Conservation (phyloP, 345 rosid species). For the Leavenworthia alabamica region DNA sequence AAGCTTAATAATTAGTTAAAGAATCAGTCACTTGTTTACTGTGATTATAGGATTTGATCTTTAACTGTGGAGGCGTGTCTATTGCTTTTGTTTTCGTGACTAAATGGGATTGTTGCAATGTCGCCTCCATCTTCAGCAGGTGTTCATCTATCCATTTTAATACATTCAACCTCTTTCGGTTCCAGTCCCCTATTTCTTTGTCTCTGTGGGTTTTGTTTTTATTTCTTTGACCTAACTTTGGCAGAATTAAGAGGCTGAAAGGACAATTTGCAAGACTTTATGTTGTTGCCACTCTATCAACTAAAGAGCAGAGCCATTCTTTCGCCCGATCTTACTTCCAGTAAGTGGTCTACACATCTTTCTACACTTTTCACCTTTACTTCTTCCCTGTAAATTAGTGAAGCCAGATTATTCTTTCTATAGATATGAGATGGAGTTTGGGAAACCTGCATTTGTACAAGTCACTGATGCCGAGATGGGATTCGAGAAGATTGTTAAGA, state of each 20-base stretch:
- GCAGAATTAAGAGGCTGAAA: conserved; percentile 63
- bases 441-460: conserved; percentile 73
- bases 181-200: not conserved
- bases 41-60: conserved; percentile 66
- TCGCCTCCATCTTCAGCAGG: conserved; percentile 56
- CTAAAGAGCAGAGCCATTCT: conserved; percentile 59
- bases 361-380: not conserved
- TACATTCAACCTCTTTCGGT: not conserved
- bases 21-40: conserved; percentile 4
- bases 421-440: conserved; percentile 77
- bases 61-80: conserved; percentile 86
- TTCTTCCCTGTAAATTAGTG: not conserved
- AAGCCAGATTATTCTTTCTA: not conserved
- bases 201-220: not conserved
- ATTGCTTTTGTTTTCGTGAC: conserved; percentile 80
- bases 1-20: too few species aligned
- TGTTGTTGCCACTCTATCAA: conserved; percentile 54
- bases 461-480: conserved; percentile 91
- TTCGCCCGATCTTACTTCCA: conserved; percentile 71
- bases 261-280: conserved; percentile 69
- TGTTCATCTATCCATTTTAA: conserved; percentile 5
- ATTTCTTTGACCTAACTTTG: not conserved
- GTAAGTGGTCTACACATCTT: conserved; percentile 41
- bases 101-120: conserved; percentile 50
- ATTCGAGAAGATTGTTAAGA: conserved; percentile 84